phyloP scores from a whole-genome alignment of 306 rosid genomes.

The Trifolium pratense region DNA sequence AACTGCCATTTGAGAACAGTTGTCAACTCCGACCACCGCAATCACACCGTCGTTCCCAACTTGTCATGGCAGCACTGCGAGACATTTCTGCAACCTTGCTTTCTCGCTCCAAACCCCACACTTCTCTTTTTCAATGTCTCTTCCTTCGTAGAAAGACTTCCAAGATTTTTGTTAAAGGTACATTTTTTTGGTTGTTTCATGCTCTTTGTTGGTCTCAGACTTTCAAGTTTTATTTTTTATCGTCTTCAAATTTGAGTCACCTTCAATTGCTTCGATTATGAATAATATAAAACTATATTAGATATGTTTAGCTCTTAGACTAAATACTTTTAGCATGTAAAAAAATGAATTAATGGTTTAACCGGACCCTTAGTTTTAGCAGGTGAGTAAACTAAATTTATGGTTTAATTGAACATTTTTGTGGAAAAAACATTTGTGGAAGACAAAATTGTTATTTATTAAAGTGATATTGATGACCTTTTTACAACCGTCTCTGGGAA shows the following conservation, averaged over 20 bases:
- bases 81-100: neutral
- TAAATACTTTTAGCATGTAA: neutral
- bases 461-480: too few relatives aligned
- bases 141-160: constrained; percentile 28
- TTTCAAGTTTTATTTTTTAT: neutral
- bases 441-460: too few relatives aligned
- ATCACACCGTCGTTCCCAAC: too few relatives aligned
- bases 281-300: neutral
- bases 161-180: constrained; percentile 46
- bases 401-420: neutral
- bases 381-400: neutral
- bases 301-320: neutral
- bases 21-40: too few relatives aligned
- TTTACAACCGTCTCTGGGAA: too few relatives aligned
- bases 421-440: too few relatives aligned
- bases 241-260: neutral
- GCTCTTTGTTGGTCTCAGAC: neutral
- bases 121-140: constrained; percentile 6
- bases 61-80: constrained; percentile 25
- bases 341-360: neutral
- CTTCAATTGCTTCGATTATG: constrained; percentile 5
- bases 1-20: too few relatives aligned
- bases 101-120: neutral
- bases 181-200: neutral
- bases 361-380: neutral